Percentiles rank a stretch among this genome's conserved stretches.
phyloP scores from a whole-genome alignment of 169 alveolate species.

The Ichthyophthirius multifiliis region DNA sequence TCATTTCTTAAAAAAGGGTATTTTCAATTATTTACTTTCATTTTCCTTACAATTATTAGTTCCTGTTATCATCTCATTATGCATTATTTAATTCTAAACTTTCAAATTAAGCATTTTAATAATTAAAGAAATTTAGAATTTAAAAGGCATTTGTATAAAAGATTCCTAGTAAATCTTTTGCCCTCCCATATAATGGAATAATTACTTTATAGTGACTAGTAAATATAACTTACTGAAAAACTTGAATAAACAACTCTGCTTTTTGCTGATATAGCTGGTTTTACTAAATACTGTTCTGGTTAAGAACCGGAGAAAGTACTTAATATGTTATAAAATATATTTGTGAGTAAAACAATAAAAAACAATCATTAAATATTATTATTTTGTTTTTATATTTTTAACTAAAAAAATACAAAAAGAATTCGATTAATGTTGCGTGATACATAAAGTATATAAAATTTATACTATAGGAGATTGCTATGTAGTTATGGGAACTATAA shows the following conservation, averaged over 20 bases:
- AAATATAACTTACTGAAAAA: too few species aligned
- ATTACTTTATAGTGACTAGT: too few species aligned
- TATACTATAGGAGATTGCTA: slow-evolving; percentile 99
- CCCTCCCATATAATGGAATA: too few species aligned
- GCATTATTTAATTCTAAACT: too few species aligned
- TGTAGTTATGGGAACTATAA: slow-evolving; percentile 92
- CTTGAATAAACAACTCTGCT: slow-evolving; percentile 42
- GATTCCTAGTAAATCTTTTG: too few species aligned
- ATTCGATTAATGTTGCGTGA: slow-evolving; percentile 93
- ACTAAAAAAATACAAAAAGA: slow-evolving; percentile 90
- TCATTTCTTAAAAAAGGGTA: background rate
- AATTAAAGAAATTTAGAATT: too few species aligned
- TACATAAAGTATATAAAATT: slow-evolving; percentile 93
- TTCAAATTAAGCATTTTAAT: too few species aligned
- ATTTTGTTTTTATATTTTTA: slow-evolving; percentile 52
- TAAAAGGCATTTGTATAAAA: too few species aligned
- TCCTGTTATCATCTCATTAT: too few species aligned
- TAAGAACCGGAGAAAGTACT: slow-evolving; percentile 60
- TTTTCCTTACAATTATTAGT: background rate
- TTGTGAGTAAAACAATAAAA: background rate
- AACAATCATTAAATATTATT: background rate
- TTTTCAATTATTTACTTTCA: background rate
- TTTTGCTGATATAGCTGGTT: slow-evolving; percentile 44
- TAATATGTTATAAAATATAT: background rate
- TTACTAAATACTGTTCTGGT: slow-evolving; percentile 32